A percentile compares a stretch with the other conserved stretches of the same genome.
Conservation (phyloP, 441 rosid genomes). For the Syzygium syzygioides region DNA sequence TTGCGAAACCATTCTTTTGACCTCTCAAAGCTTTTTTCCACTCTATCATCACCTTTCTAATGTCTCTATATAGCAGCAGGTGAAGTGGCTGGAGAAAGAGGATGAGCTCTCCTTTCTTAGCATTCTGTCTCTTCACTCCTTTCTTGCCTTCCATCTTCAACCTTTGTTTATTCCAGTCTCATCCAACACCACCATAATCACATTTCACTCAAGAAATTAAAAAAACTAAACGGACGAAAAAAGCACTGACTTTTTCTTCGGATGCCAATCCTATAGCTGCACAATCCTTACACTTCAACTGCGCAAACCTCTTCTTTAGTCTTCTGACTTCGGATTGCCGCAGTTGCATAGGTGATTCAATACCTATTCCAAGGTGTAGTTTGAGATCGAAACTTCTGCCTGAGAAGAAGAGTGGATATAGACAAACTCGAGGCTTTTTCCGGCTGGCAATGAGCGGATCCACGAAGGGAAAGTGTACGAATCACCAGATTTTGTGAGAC, state of each 20-base stretch:
- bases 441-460: conserved; percentile 58
- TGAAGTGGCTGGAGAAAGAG: conserved; percentile 68
- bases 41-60: conserved; percentile 16
- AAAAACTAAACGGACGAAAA: conserved; percentile 18
- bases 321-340: background rate
- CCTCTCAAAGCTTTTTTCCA: conserved; percentile 22
- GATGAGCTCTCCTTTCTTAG: conserved; percentile 66
- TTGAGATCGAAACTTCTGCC: conserved; percentile 66
- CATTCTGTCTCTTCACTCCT: conserved; percentile 67
- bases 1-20: conserved; percentile 25
- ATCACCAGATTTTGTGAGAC: conserved; percentile 50
- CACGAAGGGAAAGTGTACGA: conserved; percentile 70
- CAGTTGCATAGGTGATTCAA: background rate
- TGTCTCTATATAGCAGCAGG: conserved; percentile 18
- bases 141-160: conserved; percentile 45
- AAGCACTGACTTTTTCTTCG: conserved; percentile 14
- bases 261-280: conserved; percentile 47
- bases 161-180: conserved; percentile 28
- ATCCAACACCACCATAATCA: conserved; percentile 23
- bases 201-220: conserved; percentile 24
- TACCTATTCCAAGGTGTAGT: conserved; percentile 62
- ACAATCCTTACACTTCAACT: conserved; percentile 30
- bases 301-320: conserved; percentile 8
- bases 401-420: conserved; percentile 77
- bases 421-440: conserved; percentile 80